Evolutionary conservation across 371 early-diverging fungal species (phyloP), one percentile per base, ranked within the genome.

Genomic region (Nematocida sp.): DNA sequence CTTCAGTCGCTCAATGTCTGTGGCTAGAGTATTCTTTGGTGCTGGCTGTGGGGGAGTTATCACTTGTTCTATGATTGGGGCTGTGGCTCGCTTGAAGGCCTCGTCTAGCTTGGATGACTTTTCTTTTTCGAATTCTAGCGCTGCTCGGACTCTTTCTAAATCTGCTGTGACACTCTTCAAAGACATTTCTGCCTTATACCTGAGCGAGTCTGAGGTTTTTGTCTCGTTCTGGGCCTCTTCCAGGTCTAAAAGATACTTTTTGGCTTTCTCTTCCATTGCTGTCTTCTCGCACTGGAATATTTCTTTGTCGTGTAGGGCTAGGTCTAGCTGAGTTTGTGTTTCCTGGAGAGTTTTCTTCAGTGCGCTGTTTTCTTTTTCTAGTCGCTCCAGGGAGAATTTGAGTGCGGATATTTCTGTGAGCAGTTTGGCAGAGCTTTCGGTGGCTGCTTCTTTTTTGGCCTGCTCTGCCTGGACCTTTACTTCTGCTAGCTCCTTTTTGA

Each of bases 201-300:
- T 88, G 87, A 27, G 90, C 84, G 65, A 87, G 86, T 74, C 87
- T 87, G 53, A 89, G 90, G 2, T 84, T 38, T 84, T 81, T 57
- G 85, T 82, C 25, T 85, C 83, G 47, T 88, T 87, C 46, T 90
- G 89, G 4, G 87, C 83, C 38, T 70, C 55, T 51, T 70, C 61
- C 4, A 77, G 38, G 29, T 51, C 76, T 13, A 41, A 35, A 2
- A 32, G 7, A 13, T 51, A 81, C 47, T 74, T 61, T 29, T 65
- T 77, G 23, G 35, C 52, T 21, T 48, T 55, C 38, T 49, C 61
- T 13, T 58, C 78, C 85, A 80, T 29, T 35, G 31, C 7, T 25
- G 17, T 51, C 40, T 81, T 21, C 86, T 85, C 47, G 78, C 84
- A 2, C 80, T 62, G 0, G 86, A 55, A 88, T 88, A 47, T 85